Base-by-base conservation (phyloP, 2,329 filamentous ascomycete species). In the Cladosporium sp. region DNA sequence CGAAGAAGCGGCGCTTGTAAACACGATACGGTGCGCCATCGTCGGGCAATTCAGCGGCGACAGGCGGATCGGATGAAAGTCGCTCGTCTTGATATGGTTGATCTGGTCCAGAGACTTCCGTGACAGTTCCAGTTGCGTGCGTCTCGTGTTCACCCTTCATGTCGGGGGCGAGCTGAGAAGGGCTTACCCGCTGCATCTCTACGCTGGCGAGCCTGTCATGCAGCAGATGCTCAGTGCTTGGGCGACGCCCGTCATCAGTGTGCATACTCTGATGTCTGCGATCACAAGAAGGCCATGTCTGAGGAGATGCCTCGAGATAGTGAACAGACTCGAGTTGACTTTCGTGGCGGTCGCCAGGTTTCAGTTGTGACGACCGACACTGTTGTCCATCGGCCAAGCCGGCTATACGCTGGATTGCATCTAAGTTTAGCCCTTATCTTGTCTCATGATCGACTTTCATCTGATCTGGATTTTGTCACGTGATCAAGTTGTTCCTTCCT, bases 1-100 rank as follows among this genome's bases (percentile, higher is more conserved):
- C 93, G 67, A 96, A 88, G 84, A 89, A 99, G 39, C 93, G 80
- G 63, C 89, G 80, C 71, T 87, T 92, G 67, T 97, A 97, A 18
- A 86, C 79, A 20, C 66, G 68, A 55, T 70, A 73, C 49, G 37
- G n/a, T 18, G 37, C 40, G 36, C 29, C 38, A 18, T 18, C 45
- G 19, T 47, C 20, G 22, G 38, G 43, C 17, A 9, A n/a, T 29
- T 47, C 34, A 34, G 27, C 15, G 19, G n/a, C 11, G 4, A 29
- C 34, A 29, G 43, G 36, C 12, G 20, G 3, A 24, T 34, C 37
- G 8, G 37, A 40, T 48, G 15, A 20, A 5, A 8, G 17, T 13
- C 7, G 3, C 12, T 20, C 15, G 24, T 15, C 22, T n/a, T 29
- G 24, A 19, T 34, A 19, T 15, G 30, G 22, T 47, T 7, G 22